Evolutionary conservation across 2,329 filamentous ascomycete genomes (phyloP).

Genomic region (Fusarium palustre): DNA sequence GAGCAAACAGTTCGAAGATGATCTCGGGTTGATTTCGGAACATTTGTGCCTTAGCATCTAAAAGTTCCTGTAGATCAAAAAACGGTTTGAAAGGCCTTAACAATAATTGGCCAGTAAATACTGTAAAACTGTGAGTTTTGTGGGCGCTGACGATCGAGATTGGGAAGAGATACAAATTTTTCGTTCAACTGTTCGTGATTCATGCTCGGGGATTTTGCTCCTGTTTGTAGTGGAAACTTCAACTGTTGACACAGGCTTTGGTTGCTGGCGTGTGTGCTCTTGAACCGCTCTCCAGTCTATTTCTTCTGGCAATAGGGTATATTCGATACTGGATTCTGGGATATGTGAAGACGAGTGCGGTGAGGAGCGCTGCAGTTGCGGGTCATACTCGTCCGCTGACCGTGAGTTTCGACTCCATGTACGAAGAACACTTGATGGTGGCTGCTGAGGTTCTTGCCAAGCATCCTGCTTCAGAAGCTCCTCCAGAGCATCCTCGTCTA

Average conservation of each 20-base stretch:
- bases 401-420: constrained; percentile 51
- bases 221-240: not conserved
- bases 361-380: constrained; percentile 53
- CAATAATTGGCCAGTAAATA: constrained; percentile 3
- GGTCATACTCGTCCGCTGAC: constrained; percentile 52
- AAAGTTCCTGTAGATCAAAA: constrained; percentile 72
- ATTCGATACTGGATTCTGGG: not conserved
- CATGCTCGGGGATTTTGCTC: constrained; percentile 3
- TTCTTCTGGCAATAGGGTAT: constrained; percentile 50
- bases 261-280: constrained; percentile 15
- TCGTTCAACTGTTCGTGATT: not conserved
- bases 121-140: not conserved
- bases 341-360: constrained; percentile 23
- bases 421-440: constrained; percentile 51
- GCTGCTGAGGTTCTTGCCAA: constrained; percentile 23
- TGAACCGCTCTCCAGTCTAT: constrained; percentile 56
- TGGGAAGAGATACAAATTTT: not conserved
- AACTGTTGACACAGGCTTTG: constrained; percentile 6
- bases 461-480: constrained; percentile 23
- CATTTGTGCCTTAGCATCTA: constrained; percentile 57
- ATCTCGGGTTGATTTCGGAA: constrained; percentile 52
- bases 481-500: constrained; percentile 30
- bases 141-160: constrained; percentile 13
- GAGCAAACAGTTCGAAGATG: constrained; percentile 72
- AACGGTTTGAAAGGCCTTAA: constrained; percentile 59